Conservation (phyloP, 306 rosid species). For the Prunus mira region DNA sequence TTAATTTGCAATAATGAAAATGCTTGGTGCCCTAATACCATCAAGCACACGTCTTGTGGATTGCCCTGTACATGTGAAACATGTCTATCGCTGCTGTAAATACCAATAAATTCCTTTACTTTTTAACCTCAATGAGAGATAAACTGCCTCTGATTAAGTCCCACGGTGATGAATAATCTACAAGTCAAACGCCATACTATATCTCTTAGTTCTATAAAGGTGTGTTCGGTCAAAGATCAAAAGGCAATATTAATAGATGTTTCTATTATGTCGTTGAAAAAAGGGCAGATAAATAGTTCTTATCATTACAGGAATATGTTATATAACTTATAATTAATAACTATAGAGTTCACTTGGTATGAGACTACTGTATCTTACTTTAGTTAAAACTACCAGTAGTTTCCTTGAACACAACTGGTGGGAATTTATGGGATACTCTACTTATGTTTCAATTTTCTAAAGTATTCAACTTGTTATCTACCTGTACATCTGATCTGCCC, state of each 20-base stretch:
- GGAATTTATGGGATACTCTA: constrained; percentile 1
- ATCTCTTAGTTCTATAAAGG: too few species aligned
- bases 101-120: neutral
- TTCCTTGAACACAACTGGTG: neutral
- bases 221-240: neutral
- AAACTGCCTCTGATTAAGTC: neutral
- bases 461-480: neutral
- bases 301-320: neutral
- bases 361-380: neutral
- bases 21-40: neutral
- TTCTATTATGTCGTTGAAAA: neutral
- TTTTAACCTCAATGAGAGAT: neutral
- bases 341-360: neutral
- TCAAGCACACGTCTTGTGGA: neutral
- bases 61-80: neutral
- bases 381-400: neutral
- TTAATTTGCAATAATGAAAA: neutral
- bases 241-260: neutral
- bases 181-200: neutral
- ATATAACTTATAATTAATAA: too few species aligned
- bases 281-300: neutral
- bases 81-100: neutral
- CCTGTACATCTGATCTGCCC: neutral
- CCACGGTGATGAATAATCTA: neutral
- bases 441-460: neutral